Evolutionary conservation across 1,284 basidiomycete species (phyloP).

Genomic region (Boletus sp.): DNA sequence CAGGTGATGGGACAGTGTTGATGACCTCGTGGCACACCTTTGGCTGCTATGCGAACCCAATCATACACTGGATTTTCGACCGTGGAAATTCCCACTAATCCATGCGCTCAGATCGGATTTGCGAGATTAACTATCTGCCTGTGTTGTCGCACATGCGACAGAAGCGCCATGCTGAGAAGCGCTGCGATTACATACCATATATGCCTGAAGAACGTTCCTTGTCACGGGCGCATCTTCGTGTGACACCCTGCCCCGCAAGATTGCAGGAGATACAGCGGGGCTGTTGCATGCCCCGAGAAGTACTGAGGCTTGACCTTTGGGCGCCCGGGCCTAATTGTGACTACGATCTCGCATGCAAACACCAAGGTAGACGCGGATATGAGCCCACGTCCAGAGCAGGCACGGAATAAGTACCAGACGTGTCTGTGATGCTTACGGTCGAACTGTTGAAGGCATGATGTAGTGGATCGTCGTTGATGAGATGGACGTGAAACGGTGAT

Average conservation of each 20-base stretch:
- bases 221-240: too few species aligned
- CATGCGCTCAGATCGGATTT: neutral
- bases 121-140: neutral
- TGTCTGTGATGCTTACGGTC: too few species aligned
- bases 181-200: neutral
- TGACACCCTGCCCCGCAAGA: too few species aligned
- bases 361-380: neutral
- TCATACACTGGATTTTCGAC: neutral
- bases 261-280: too few species aligned
- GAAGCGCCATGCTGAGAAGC: neutral
- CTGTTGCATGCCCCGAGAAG: too few species aligned
- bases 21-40: neutral
- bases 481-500: too few species aligned
- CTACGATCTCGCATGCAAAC: neutral
- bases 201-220: neutral
- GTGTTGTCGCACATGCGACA: neutral
- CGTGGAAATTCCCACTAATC: neutral
- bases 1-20: neutral
- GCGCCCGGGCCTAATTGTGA: neutral
- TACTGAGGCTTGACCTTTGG: too few species aligned
- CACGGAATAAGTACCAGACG: neutral
- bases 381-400: neutral
- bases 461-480: too few species aligned
- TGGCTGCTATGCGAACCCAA: neutral
- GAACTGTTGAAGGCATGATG: too few species aligned